Evolutionary conservation across 148 eudicot species (phyloP).

Genomic region (Camellia japonica): DNA sequence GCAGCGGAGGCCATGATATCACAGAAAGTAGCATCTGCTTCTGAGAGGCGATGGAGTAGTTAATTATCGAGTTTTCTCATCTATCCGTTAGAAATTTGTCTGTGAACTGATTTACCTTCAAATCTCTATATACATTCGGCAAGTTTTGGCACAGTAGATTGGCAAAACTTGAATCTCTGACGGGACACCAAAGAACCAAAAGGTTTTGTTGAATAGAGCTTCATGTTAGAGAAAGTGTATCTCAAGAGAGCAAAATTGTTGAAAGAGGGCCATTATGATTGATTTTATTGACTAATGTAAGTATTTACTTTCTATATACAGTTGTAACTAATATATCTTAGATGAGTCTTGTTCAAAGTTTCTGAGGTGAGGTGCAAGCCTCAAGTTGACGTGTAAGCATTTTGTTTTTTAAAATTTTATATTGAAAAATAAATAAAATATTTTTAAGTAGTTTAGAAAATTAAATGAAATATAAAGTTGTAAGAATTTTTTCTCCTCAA

Average conservation of each 20-base stretch:
- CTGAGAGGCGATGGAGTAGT: constrained; percentile 39
- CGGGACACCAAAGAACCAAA: neutral
- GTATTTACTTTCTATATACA: neutral
- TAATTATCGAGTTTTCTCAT: neutral
- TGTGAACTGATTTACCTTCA: neutral
- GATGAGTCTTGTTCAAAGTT: too few species aligned
- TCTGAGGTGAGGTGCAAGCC: too few species aligned
- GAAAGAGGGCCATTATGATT: neutral
- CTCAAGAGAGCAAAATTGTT: neutral
- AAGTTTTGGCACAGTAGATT: constrained; percentile 1
- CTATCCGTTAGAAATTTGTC: constrained; percentile 5
- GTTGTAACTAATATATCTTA: neutral
- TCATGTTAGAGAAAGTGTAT: neutral
- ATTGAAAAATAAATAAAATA: too few species aligned
- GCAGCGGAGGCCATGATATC: constrained; percentile 78
- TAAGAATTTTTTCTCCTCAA: too few species aligned
- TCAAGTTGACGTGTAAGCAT: too few species aligned
- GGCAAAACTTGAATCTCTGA: neutral
- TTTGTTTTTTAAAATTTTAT: too few species aligned
- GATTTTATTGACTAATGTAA: neutral
- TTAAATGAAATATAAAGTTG: too few species aligned
- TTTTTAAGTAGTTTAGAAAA: too few species aligned
- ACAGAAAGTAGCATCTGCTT: constrained; percentile 66
- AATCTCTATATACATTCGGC: constrained; percentile 1
- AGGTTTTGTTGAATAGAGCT: constrained; percentile 8